Conservation (phyloP, 2,329 filamentous ascomycete genomes). For the Pyricularia sp. region DNA sequence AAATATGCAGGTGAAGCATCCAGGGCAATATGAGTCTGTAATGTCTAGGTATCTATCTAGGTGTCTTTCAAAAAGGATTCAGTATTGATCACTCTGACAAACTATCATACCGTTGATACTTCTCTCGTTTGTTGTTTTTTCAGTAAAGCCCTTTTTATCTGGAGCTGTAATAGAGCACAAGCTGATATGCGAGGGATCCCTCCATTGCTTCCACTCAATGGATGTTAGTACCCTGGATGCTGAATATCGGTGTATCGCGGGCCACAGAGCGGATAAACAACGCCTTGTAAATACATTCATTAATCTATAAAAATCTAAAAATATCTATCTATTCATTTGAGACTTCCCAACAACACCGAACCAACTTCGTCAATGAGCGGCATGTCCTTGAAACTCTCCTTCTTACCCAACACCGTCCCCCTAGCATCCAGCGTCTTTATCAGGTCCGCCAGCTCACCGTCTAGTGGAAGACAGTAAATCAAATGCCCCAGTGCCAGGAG, state of each 20-base stretch:
- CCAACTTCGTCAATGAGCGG: constrained; percentile 44
- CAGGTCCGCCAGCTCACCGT: constrained; percentile 71
- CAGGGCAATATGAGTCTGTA: background rate
- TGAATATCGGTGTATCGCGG: background rate
- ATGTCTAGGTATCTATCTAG: too few species aligned
- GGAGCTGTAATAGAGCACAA: too few species aligned
- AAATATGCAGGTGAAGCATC: background rate
- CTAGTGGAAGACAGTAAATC: constrained; percentile 53
- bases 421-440: constrained; percentile 63
- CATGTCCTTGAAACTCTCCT: constrained; percentile 41
- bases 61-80: background rate
- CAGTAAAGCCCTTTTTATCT: background rate
- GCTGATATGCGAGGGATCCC: background rate
- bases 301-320: background rate
- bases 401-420: constrained; percentile 47
- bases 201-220: background rate
- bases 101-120: too few species aligned
- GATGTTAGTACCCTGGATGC: background rate
- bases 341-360: constrained; percentile 28
- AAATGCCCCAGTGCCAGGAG: constrained; percentile 65
- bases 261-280: background rate
- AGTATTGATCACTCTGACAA: background rate
- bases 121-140: too few species aligned
- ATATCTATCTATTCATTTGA: constrained; percentile 11
- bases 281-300: background rate